Evolutionary conservation across 2,329 filamentous ascomycete genomes (phyloP).

Genomic region (Colletotrichum cereale): DNA sequence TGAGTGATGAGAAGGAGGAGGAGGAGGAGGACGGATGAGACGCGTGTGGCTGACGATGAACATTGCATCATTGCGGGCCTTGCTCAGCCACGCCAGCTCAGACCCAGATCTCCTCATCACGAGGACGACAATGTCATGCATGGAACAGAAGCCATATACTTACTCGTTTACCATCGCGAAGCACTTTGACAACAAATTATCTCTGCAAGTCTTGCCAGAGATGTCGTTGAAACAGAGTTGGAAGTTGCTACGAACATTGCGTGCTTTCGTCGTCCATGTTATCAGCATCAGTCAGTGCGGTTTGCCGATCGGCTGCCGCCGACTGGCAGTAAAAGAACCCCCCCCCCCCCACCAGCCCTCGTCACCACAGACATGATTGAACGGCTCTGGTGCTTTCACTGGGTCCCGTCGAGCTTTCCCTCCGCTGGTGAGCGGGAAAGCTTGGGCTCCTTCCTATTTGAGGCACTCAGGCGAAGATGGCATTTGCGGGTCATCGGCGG

Average conservation of each 20-base stretch:
- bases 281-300: conserved; percentile 32
- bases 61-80: conserved; percentile 37
- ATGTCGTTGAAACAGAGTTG: conserved; percentile 38
- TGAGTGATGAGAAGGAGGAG: conserved; percentile 1
- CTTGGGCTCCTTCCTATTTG: conserved; percentile 36
- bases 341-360: conserved; percentile 24
- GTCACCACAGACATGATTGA: conserved; percentile 10
- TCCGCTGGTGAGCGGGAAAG: not conserved
- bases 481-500: conserved; percentile 32
- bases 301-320: conserved; percentile 39
- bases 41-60: conserved; percentile 33
- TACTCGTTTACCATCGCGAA: conserved; percentile 37
- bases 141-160: conserved; percentile 11
- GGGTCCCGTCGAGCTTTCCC: not conserved
- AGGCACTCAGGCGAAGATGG: conserved; percentile 22
- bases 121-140: not conserved
- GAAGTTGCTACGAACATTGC: conserved; percentile 26
- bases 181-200: conserved; percentile 12
- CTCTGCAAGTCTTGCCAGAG: conserved; percentile 27
- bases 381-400: not conserved
- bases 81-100: conserved; percentile 34
- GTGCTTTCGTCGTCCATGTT: conserved; percentile 38
- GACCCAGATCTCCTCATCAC: not conserved
- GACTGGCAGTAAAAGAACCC: conserved; percentile 24
- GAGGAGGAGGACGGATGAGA: conserved; percentile 19